Base-by-base conservation (phyloP, 2,329 filamentous ascomycete genomes). In the Cryphonectria nitschkei region DNA sequence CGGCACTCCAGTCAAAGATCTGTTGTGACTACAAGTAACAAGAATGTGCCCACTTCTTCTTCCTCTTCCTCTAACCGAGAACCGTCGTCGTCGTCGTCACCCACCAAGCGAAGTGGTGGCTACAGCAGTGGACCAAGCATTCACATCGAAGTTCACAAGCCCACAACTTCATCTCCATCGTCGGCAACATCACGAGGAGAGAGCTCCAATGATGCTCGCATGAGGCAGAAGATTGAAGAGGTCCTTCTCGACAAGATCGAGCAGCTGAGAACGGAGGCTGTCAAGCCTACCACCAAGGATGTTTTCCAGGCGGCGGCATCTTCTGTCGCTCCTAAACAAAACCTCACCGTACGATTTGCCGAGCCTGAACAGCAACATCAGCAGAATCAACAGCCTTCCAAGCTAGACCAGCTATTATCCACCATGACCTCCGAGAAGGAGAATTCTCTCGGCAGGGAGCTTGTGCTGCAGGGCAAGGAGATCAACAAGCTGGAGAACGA, bases 131-230 rank as follows among this genome's bases (percentile, higher is more conserved):
- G 62, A 11, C 70, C 70, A 3, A 67, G 54, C 41, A 67, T 72
- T 9, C 72, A 73, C 5, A 68, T 72, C 52, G 72, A 73, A 50
- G 68, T 72, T 41, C 70, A 73, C 64, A 63, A 70, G 50, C 66
- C 66, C 16, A 29, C 19, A 9, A 29, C 66, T 39, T 39, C 58
- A 29, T 22, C 50, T 6, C 32, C 63, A 43, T 7, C 58, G 22
- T 19, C 32, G 26, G 16, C 61, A 7, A n/a, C n/a, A 19, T 39
- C 9, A 8, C 34, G 64, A 9, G 58, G 58, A 14, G 68, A 66
- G 19, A 61, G 60, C 37, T 61, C 58, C 16, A 63, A 37, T 3
- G 72, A 73, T n/a, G 16, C 37, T 4, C 65, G 63, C 7, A 69
- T 72, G 22, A 41, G 64, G 46, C 64, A 70, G 65, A 70, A 68